These are phyloP conservation scores for Globisporangium lucens DNA, from an alignment of 352 stramenopile species.

Conservation along the genomic window DNA sequence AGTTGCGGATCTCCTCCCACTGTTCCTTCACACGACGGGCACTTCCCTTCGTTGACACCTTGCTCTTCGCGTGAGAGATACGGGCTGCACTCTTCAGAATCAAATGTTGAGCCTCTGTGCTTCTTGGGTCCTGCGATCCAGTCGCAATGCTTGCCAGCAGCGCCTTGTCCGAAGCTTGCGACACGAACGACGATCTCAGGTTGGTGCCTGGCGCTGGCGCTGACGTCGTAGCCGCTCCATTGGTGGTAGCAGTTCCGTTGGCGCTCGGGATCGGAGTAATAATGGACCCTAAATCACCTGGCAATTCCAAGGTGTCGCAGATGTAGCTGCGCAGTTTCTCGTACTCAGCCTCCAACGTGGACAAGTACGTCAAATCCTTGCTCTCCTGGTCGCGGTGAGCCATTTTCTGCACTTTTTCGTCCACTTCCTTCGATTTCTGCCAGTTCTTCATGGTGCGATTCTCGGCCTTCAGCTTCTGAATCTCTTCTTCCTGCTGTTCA, in stretches of 20 bases:
- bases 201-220: slow-evolving; percentile 1
- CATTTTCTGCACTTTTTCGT: slow-evolving; percentile 86
- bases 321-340: slow-evolving; percentile 80
- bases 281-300: slow-evolving; percentile 37
- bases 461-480: slow-evolving; percentile 73
- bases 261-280: slow-evolving; percentile 18
- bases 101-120: slow-evolving; percentile 59
- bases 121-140: slow-evolving; percentile 40
- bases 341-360: slow-evolving; percentile 77
- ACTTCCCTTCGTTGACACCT: slow-evolving; percentile 71
- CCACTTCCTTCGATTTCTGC: slow-evolving; percentile 85
- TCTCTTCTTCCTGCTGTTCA: slow-evolving; percentile 68
- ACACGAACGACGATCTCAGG: slow-evolving; percentile 14
- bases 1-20: slow-evolving; percentile 89
- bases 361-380: slow-evolving; percentile 82
- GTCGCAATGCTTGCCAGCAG: slow-evolving; percentile 14
- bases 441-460: slow-evolving; percentile 80
- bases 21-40: slow-evolving; percentile 83
- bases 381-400: slow-evolving; percentile 81
- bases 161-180: slow-evolving; percentile 16
- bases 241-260: slow-evolving; percentile 15
- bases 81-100: slow-evolving; percentile 68
- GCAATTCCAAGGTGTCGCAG: slow-evolving; percentile 74
- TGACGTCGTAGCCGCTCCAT: neutral
- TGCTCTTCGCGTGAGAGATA: slow-evolving; percentile 62